These are phyloP conservation scores for Ophiocordyceps robertsii DNA, from an alignment of 2,329 filamentous ascomycete genomes.

Conservation along the genomic window DNA sequence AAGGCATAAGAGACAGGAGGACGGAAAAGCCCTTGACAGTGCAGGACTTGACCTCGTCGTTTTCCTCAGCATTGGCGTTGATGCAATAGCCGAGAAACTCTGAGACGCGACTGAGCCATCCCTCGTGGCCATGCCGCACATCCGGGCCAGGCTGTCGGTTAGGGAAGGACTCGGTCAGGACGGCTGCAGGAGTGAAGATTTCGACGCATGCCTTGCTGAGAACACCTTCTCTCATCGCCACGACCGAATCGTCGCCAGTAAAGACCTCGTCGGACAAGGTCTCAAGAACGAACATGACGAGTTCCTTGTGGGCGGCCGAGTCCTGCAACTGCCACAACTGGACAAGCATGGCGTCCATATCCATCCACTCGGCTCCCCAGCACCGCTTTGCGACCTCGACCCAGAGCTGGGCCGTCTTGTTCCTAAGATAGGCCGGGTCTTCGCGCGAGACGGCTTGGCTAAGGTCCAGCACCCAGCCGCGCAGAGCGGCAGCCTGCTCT, in stretches of 20 bases:
- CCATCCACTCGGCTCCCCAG: conserved; percentile 87
- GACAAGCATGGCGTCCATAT: conserved; percentile 80
- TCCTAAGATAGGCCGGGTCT: conserved; percentile 74
- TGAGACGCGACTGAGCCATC: conserved; percentile 73
- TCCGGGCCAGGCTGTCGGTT: conserved; percentile 54
- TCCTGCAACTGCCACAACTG: conserved; percentile 65
- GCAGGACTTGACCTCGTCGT: conserved; percentile 54
- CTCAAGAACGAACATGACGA: conserved; percentile 81
- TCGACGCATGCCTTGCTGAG: conserved; percentile 86
- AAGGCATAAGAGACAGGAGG: conserved; percentile 67
- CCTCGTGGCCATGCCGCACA: conserved; percentile 66
- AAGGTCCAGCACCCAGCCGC: conserved; percentile 66
- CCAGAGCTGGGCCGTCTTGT: conserved; percentile 92
- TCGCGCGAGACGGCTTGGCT: conserved; percentile 55
- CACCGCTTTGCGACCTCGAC: conserved; percentile 85
- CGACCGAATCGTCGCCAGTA: conserved; percentile 75
- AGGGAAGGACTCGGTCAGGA: conserved; percentile 65
- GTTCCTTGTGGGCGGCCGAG: conserved; percentile 57
- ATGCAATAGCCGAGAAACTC: conserved; percentile 63
- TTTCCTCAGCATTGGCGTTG: conserved; percentile 47
- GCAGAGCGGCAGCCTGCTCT: conserved; percentile 54
- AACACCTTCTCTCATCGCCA: conserved; percentile 67
- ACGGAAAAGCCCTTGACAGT: conserved; percentile 66
- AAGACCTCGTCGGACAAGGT: conserved; percentile 91
- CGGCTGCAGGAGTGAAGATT: conserved; percentile 70